Evolutionary conservation across 352 stramenopile species (phyloP), one percentile per base, ranked within the genome.

Genomic region (Globisporangium nagaii): DNA sequence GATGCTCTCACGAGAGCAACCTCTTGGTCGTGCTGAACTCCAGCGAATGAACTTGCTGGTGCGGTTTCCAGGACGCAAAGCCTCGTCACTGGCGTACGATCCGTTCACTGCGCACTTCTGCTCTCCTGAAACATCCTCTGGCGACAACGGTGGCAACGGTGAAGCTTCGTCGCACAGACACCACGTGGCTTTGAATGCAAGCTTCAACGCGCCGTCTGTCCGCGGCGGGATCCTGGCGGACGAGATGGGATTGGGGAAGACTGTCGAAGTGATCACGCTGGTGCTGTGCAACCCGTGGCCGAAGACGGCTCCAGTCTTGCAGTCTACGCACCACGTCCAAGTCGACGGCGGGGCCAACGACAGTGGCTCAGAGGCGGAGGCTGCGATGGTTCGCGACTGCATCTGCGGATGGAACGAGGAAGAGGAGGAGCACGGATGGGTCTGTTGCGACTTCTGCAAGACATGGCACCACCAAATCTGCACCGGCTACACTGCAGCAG

Each of bases 211-310:
- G 19, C 39, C 34, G 7, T 24, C 9, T 7, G 49, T 88, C 4
- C 69, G 63, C 20, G 92, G 90, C 50, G 92, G 93, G 0, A 96
- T 98, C 53, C 67, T 98, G 44, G 90, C 88, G 2, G 93, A 98
- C 54, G 84, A 92, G 58, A 98, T 98, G 92, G 93, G 93, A 11
- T 60, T 92, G 43, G 71, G 93, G 27, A 86, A 96, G 68, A 96
- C 86, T 0, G 84, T 96, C 1, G 84, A 93, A 53, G 82, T 95
- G 45, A 79, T 85, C 25, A 52, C 79, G 32, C 59, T 86, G 9
- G 56, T 86, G 24, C 43, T 88, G 30, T 76, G 70, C 42, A 60
- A 88, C 41, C 70, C 63, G 8, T 69, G 43, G 12, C 40, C 48
- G 13, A 27, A 24, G 2, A n/a, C 31, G 19, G 20, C 37, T 24